Base-by-base conservation (phyloP, 2,329 filamentous ascomycete species). In the Ophiocordyceps camponoti-leonardi region DNA sequence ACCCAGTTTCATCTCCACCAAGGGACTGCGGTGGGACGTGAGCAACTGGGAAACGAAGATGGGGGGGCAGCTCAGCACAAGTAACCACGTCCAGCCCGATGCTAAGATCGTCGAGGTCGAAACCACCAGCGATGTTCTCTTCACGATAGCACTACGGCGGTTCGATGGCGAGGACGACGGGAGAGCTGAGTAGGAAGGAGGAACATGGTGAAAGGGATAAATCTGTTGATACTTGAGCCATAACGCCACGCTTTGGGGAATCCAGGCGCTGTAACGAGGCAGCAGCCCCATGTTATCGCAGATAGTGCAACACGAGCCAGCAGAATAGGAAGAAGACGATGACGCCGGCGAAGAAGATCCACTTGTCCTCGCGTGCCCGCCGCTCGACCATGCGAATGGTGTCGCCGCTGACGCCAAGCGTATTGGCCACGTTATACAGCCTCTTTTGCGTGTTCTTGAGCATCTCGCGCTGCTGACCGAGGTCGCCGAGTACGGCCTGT, bases 361-460 rank as follows among this genome's bases (percentile, higher is more conserved):
- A 96, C 66, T 95, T 96, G 61, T 98, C 92, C 68, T 96, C 84
- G 61, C 79, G 83, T 44, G 92, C 87, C 50, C 92, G 73, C 53
- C 92, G 68, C 66, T 96, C 90, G 40, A 98, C 83, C 86, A 92
- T 96, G 42, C 92, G 79, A 52, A 98, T 98, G 2, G 92, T 98
- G 60, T 96, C 90, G 19, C 90, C 88, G 57, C 84, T 93, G 48
- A 98, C 76, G 0, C 92, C 92, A 43, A 98, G 66, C 20, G 92
- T 96, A 59, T 94, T 96, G 7, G 86, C 92, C 19, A 95, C 87
- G 54, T 78, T 90, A 59, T 96, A 96, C 44, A 98, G 69, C 59
- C 80, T 79, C 61, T 82, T 82, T 65, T 98, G 92, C 20, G 92
- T 96, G 44, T 82, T 85, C 68, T 98, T 98, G 51, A 98, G 71